Conservation (phyloP, 129 eudicot genomes). For the Escallonia herrerae region DNA sequence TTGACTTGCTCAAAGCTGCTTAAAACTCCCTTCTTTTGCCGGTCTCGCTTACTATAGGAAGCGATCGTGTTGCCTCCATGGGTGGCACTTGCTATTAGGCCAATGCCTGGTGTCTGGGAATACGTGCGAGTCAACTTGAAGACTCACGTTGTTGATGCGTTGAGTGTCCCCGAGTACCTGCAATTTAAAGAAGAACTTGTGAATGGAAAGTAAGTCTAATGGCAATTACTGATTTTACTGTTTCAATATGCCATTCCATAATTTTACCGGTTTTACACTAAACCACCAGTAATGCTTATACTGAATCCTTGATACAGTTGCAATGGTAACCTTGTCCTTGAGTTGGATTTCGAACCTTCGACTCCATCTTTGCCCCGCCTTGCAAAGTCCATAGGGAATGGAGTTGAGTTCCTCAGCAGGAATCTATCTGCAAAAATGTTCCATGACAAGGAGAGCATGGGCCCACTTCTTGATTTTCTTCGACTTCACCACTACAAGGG, state of each 20-base stretch:
- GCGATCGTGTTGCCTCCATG: slow-evolving; percentile 28
- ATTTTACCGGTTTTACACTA: too few species aligned
- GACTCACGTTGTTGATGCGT: slow-evolving; percentile 15
- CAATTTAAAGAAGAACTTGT: slow-evolving; percentile 30
- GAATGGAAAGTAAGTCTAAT: slow-evolving; percentile 16
- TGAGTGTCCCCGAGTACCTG: slow-evolving; percentile 22
- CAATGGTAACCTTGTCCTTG: slow-evolving; percentile 80
- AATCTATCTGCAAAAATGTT: slow-evolving; percentile 98
- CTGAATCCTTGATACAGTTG: slow-evolving; percentile 23
- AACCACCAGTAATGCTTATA: too few species aligned
- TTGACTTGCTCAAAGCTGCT: not conserved
- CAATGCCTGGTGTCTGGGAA: slow-evolving; percentile 39
- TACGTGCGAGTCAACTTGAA: slow-evolving; percentile 26
- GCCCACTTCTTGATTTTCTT: slow-evolving; percentile 86
- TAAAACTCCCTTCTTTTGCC: not conserved
- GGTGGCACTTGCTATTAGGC: slow-evolving; percentile 31
- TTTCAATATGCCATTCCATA: not conserved
- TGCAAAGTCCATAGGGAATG: slow-evolving; percentile 91
- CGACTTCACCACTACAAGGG: slow-evolving; percentile 72
- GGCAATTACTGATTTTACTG: too few species aligned
- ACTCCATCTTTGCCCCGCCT: slow-evolving; percentile 75
- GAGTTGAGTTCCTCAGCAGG: slow-evolving; percentile 92
- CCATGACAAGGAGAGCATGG: slow-evolving; percentile 93
- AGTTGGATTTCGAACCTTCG: slow-evolving; percentile 88
- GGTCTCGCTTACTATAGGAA: slow-evolving; percentile 15